Percentiles rank a stretch among this genome's conserved stretches.
Evolutionary conservation across 805 yeast species (phyloP).

Genomic region (Sungouiozyma ichnusensis): DNA sequence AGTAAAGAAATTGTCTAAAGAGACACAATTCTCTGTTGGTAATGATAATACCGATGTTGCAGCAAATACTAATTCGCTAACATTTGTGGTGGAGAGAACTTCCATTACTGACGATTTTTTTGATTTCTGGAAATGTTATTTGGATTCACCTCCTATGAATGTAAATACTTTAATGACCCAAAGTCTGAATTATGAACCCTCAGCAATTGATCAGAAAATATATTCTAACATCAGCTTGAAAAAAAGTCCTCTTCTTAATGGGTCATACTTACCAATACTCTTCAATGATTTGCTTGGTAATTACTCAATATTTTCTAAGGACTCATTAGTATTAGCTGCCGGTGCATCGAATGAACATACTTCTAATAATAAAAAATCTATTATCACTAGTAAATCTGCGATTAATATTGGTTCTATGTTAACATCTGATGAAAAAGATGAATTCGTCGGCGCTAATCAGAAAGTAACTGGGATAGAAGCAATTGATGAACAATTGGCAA

Average conservation of each 20-base stretch:
- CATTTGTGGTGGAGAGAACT: constrained; percentile 12
- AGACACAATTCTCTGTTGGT: not conserved
- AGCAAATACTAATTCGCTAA: not conserved
- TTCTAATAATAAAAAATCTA: not conserved
- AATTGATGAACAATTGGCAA: constrained; percentile 31
- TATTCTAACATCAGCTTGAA: constrained; percentile 34
- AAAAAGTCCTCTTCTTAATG: constrained; percentile 47
- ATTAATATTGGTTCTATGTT: not conserved
- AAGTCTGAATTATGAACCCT: constrained; percentile 58
- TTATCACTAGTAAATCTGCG: not conserved
- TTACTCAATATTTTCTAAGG: constrained; percentile 47
- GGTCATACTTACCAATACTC: constrained; percentile 54
- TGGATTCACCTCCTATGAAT: constrained; percentile 32
- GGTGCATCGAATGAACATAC: constrained; percentile 22
- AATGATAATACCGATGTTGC: not conserved
- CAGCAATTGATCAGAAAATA: constrained; percentile 22
- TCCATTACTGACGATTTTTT: constrained; percentile 18
- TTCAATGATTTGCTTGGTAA: constrained; percentile 48
- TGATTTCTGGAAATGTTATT: constrained; percentile 24
- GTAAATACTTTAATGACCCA: constrained; percentile 48
- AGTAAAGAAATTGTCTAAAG: not conserved
- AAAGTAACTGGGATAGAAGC: constrained; percentile 37
- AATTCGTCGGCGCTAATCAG: not conserved
- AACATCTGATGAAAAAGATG: not conserved
- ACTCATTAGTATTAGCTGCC: constrained; percentile 44